phyloP scores from a whole-genome alignment of 345 rosid genomes.

The Euphorbia pulcherrima region DNA sequence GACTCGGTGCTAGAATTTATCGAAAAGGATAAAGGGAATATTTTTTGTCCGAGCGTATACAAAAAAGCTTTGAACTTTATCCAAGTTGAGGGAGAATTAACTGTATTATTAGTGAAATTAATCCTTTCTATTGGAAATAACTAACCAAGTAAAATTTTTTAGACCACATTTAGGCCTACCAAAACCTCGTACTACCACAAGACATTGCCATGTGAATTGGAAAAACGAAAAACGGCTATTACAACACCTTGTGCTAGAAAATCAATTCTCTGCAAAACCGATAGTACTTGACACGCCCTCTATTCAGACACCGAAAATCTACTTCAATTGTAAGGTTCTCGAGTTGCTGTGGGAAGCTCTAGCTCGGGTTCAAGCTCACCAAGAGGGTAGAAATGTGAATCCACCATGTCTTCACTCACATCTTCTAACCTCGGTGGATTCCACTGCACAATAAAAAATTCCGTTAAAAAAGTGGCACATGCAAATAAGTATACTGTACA shows the following conservation, averaged over 20 bases:
- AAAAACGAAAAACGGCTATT: background rate
- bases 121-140: background rate
- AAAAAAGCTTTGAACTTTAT: background rate
- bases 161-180: slow-evolving; percentile 1
- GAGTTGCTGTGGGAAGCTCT: slow-evolving; percentile 44
- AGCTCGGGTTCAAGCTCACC: slow-evolving; percentile 42
- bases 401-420: slow-evolving; percentile 60
- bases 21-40: too few species aligned
- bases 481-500: background rate
- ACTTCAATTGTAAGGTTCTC: slow-evolving; percentile 45
- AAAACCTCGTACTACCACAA: background rate
- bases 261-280: background rate
- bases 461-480: background rate
- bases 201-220: background rate
- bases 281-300: background rate
- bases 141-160: background rate
- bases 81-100: background rate
- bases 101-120: background rate
- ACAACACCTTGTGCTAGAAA: background rate
- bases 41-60: too few species aligned
- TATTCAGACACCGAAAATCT: background rate
- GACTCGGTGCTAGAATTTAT: too few species aligned
- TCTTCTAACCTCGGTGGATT: slow-evolving; percentile 50
- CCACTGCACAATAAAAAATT: slow-evolving; percentile 44
- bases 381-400: slow-evolving; percentile 39